A percentile compares a stretch with the other conserved stretches of the same genome.
Conservation (phyloP, 352 stramenopile species). For the Peronospora farinosa region DNA sequence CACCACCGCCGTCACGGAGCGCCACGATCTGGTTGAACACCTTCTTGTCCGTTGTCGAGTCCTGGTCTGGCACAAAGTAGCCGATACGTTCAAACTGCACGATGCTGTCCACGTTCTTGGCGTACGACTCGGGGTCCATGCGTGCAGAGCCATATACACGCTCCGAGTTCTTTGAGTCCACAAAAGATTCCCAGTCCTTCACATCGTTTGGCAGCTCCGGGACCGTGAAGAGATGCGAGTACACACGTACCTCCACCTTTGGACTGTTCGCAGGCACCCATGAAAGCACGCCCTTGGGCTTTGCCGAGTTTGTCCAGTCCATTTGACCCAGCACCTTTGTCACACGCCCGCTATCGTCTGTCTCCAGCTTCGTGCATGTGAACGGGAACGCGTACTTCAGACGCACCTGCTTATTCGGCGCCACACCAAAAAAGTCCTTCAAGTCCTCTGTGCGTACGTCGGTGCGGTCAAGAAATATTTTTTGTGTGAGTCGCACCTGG, state of each 20-base stretch:
- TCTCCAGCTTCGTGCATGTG: slow-evolving; percentile 87
- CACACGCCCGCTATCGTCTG: slow-evolving; percentile 45
- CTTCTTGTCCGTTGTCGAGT: slow-evolving; percentile 87
- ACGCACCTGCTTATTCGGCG: slow-evolving; percentile 92
- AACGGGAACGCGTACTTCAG: slow-evolving; percentile 95
- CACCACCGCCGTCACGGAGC: slow-evolving; percentile 83
- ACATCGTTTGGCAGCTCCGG: slow-evolving; percentile 65
- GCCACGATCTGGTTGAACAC: slow-evolving; percentile 97
- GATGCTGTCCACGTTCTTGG: slow-evolving; percentile 52
- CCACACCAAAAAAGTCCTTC: slow-evolving; percentile 92
- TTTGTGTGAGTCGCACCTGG: slow-evolving; percentile 53
- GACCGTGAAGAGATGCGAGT: slow-evolving; percentile 95
- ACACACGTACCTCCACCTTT: slow-evolving; percentile 90
- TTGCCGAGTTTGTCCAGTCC: slow-evolving; percentile 74
- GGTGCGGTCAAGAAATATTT: slow-evolving; percentile 63
- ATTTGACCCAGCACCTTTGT: slow-evolving; percentile 57
- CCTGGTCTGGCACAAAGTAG: slow-evolving; percentile 96
- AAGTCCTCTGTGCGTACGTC: slow-evolving; percentile 60
- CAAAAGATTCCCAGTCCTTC: slow-evolving; percentile 70
- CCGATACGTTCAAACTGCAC: slow-evolving; percentile 98
- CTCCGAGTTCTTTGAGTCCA: slow-evolving; percentile 84
- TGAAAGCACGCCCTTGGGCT: slow-evolving; percentile 93
- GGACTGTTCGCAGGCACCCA: slow-evolving; percentile 89
- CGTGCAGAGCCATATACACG: slow-evolving; percentile 80
- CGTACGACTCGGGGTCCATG: slow-evolving; percentile 77